Evolutionary conservation across 2,329 filamentous ascomycete genomes (phyloP), one percentile per base, ranked within the genome.

Genomic region (Trichoderma lentiforme): DNA sequence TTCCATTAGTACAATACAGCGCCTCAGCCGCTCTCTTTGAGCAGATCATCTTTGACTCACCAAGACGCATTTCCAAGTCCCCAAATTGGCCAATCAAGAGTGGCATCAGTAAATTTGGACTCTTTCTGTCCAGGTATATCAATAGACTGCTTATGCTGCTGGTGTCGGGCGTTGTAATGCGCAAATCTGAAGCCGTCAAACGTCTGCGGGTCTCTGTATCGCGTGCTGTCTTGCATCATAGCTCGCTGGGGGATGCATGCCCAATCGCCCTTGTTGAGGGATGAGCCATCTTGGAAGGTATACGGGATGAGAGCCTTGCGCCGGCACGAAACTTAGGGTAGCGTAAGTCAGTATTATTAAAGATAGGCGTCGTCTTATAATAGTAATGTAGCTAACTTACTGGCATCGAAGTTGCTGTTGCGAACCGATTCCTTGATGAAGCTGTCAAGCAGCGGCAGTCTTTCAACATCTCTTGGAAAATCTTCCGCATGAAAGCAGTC

Each of bases 401-500:
- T 70, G 11, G 72, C 71, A 26, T 73, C 71, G 9, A 14, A 61
- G 32, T 58, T 70, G 18, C 47, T 71, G 53, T 9, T 53, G 6
- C 67, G 67, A 32, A 56, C 43, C 5, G 73, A 70, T 30, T 74
- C 68, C 8, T 70, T 69, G 51, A 74, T 64, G 64, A 74, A 73
- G 58, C 73, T 73, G 26, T 74, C 73, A 1, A 74, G 71, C 8
- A 74, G 63, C 12, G 68, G 71, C 15, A 74, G 53, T 24, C 34
- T 32, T 6, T 68, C 56, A 15, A 34, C 65, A 15, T 72, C 57
- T 28, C 39, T 51, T 30, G 9, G 47, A 4, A 18, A 56, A 47
- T 28, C 14, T 1, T 51, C 14, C n/a, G 9, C 36, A 9, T 47
- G 57, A 8, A 53, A 53, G 12, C 6, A 28, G 1, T 51, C 21